Evolutionary conservation across 129 eudicot genomes (phyloP).

Genomic region (Chrysanthemum makinoi): DNA sequence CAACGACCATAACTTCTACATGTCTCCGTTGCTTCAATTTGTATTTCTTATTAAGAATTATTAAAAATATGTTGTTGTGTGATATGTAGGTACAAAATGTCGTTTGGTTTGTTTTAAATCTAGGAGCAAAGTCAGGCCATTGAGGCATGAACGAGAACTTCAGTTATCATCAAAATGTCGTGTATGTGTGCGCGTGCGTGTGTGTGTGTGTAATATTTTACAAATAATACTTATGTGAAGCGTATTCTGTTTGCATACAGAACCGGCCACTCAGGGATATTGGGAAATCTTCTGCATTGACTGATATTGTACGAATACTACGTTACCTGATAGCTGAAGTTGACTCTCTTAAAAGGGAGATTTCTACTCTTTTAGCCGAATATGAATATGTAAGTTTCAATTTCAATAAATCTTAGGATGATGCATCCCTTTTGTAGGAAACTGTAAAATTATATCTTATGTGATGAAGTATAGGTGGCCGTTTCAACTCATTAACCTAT

Average conservation of each 20-base stretch:
- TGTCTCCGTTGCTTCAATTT: too few species aligned
- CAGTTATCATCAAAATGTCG: too few species aligned
- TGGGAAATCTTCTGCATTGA: slow-evolving; percentile 68
- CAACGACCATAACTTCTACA: too few species aligned
- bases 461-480: neutral
- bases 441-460: neutral
- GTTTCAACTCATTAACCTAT: neutral
- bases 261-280: slow-evolving; percentile 40
- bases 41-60: too few species aligned
- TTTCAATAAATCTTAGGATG: neutral
- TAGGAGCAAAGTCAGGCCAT: too few species aligned
- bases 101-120: too few species aligned
- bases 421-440: neutral
- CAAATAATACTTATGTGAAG: too few species aligned
- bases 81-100: too few species aligned
- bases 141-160: too few species aligned
- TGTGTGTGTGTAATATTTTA: neutral
- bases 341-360: too few species aligned
- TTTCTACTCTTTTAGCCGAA: slow-evolving; percentile 74
- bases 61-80: too few species aligned
- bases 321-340: slow-evolving; percentile 54
- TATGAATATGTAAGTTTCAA: slow-evolving; percentile 63
- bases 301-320: slow-evolving; percentile 52
- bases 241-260: slow-evolving; percentile 36
- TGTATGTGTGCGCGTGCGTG: too few species aligned